These are phyloP conservation scores for Domatiomyces catenatus DNA, from an alignment of 2,329 filamentous ascomycete species.

Conservation along the genomic window DNA sequence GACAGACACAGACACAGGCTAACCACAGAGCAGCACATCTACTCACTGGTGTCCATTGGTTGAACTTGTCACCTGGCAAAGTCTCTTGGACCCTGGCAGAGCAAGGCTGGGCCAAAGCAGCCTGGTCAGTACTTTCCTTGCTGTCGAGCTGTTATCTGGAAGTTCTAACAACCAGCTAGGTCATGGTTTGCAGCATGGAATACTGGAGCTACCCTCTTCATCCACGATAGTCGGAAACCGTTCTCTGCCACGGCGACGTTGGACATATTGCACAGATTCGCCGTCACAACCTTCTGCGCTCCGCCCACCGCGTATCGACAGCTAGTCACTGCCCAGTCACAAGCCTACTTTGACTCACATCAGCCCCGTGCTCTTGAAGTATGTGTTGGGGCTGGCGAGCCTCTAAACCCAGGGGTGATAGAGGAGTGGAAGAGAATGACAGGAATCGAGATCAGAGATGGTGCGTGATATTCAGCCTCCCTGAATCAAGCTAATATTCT, in stretches of 20 bases:
- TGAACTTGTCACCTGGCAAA: too few species aligned
- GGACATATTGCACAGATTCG: slow-evolving; percentile 23
- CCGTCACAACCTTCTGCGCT: slow-evolving; percentile 28
- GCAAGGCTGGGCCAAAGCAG: slow-evolving; percentile 31
- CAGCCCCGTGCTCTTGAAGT: slow-evolving; percentile 22
- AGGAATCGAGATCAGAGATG: slow-evolving; percentile 25
- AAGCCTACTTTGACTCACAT: slow-evolving; percentile 5
- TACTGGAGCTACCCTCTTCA: slow-evolving; percentile 26
- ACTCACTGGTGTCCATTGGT: slow-evolving; percentile 26
- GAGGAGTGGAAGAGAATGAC: slow-evolving; percentile 23
- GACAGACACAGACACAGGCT: too few species aligned
- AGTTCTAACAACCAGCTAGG: not conserved
- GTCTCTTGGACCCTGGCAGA: slow-evolving; percentile 29
- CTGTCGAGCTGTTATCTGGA: too few species aligned
- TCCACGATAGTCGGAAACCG: slow-evolving; percentile 25
- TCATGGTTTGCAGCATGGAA: slow-evolving; percentile 27
- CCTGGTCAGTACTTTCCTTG: slow-evolving; percentile 18
- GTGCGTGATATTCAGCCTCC: not conserved
- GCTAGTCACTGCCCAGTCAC: slow-evolving; percentile 23
- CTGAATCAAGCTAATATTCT: slow-evolving; percentile 1
- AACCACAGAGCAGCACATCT: slow-evolving; percentile 13
- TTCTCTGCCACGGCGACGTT: slow-evolving; percentile 22
- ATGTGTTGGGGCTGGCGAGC: slow-evolving; percentile 27
- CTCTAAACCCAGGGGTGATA: slow-evolving; percentile 28
- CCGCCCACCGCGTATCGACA: slow-evolving; percentile 29